phyloP scores from a whole-genome alignment of 2,329 filamentous ascomycete genomes.

The Aplosporella prunicola region DNA sequence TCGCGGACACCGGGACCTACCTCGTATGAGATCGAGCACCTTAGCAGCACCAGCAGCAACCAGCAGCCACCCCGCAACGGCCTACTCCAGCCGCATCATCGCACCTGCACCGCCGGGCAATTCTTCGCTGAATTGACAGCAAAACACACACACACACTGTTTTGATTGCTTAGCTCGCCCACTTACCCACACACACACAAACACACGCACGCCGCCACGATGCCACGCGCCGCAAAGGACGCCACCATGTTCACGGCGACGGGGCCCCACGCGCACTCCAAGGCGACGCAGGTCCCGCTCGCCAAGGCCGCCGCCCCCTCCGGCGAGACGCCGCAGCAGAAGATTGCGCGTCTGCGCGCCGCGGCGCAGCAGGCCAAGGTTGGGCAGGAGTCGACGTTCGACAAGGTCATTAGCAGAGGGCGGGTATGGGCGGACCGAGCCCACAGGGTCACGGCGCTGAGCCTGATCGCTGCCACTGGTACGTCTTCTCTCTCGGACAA shows the following conservation, averaged over 20 bases:
- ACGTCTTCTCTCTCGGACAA: too few relatives aligned
- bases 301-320: constrained; percentile 32
- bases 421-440: constrained; percentile 50
- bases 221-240: constrained; percentile 63
- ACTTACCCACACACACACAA: neutral
- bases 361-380: constrained; percentile 38
- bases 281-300: constrained; percentile 34
- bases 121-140: too few relatives aligned
- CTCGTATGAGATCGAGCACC: constrained; percentile 3
- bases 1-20: too few relatives aligned
- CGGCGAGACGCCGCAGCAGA: constrained; percentile 45
- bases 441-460: constrained; percentile 51
- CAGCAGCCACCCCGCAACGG: constrained; percentile 4
- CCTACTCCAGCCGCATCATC: constrained; percentile 3
- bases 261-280: constrained; percentile 60
- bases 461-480: constrained; percentile 54
- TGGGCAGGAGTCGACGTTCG: constrained; percentile 44
- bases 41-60: constrained; percentile 3
- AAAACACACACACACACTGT: too few relatives aligned
- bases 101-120: too few relatives aligned
- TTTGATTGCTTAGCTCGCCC: neutral
- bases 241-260: constrained; percentile 70
- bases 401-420: constrained; percentile 44
- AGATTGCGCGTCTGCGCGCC: constrained; percentile 42
- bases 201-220: constrained; percentile 19